Evolutionary conservation across 768 basidiomycete species (phyloP).

Genomic region (Austroboletus eburneus): DNA sequence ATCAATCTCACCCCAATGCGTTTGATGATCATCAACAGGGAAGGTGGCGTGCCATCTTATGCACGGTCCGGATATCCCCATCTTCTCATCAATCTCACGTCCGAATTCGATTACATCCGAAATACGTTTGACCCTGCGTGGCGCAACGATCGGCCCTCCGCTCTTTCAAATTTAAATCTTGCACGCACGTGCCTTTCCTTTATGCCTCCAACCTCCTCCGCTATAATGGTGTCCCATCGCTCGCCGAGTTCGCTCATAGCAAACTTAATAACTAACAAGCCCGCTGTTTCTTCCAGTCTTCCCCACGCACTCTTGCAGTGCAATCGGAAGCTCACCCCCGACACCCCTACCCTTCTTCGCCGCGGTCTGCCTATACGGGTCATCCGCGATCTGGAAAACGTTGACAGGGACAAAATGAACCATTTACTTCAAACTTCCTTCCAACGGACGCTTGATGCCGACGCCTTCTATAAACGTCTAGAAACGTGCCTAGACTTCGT

Average conservation of each 20-base stretch:
- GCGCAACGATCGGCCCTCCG: slow-evolving; percentile 74
- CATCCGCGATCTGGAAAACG: slow-evolving; percentile 58
- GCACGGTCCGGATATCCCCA: slow-evolving; percentile 94
- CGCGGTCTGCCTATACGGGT: slow-evolving; percentile 86
- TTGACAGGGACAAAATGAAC: slow-evolving; percentile 75
- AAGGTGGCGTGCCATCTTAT: slow-evolving; percentile 96
- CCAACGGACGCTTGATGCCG: slow-evolving; percentile 61
- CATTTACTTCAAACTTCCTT: slow-evolving; percentile 88
- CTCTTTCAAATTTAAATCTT: slow-evolving; percentile 80
- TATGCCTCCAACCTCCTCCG: slow-evolving; percentile 93
- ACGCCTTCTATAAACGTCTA: slow-evolving; percentile 76
- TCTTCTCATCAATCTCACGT: slow-evolving; percentile 88
- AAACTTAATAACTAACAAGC: slow-evolving; percentile 97
- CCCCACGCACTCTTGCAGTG: slow-evolving; percentile 91
- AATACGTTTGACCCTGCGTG: slow-evolving; percentile 80
- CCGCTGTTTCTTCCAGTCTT: slow-evolving; percentile 90
- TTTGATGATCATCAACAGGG: slow-evolving; percentile 95
- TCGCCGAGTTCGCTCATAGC: slow-evolving; percentile 93
- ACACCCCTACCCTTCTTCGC: slow-evolving; percentile 91
- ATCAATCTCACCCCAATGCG: slow-evolving; percentile 90
- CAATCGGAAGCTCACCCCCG: slow-evolving; percentile 77
- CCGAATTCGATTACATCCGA: slow-evolving; percentile 81
- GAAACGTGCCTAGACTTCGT: slow-evolving; percentile 80
- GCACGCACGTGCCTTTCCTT: slow-evolving; percentile 83
- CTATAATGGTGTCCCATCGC: slow-evolving; percentile 95